Base-by-base conservation (phyloP, 2,329 filamentous ascomycete genomes). In the Penicillium sp. region DNA sequence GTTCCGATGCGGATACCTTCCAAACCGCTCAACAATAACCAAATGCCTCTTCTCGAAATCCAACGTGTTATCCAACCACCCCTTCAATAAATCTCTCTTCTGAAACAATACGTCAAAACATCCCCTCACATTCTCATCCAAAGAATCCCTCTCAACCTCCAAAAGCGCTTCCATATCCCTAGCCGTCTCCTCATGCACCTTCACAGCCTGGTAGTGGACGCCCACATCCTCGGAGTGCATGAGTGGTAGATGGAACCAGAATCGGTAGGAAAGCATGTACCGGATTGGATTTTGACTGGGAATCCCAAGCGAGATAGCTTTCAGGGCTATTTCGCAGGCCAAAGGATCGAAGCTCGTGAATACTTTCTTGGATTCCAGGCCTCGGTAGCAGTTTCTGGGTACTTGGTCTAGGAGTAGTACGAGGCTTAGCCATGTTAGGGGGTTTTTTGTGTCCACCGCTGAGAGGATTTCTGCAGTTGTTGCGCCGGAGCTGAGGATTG, bases 341-440 rank as follows among this genome's bases (percentile, higher is more conserved):
- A 88, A 71, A 7, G 78, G 79, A 62, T 88, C 86, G 61, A 85
- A 88, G 62, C 82, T 77, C 1, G 57, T 72, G 65, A 87, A 88
- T 3, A 83, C 77, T 2, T 81, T 60, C 0, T 62, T 68, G 3
- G 76, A 69, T 25, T 83, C 71, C 0, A 75, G 72, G 0, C 77
- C 80, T 14, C 87, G 84, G 72, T 82, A 86, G 61, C 84, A 78
- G 66, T 89, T 88, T 2, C 87, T 81, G 0, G 86, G 78, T 43
- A 88, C 77, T 66, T 89, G 86, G 60, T 89, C 87, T 2, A 89
- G 78, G 2, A 89, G 76, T 2, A 89, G 63, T 5, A 85, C 64
- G 0, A 88, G 68, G 45, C 78, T 77, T 2, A 89, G 72, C 67
- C 66, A 69, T 8, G 58, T 54, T 6, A 62, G 42, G 0, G 67